A percentile compares a stretch with the other conserved stretches of the same genome.
Evolutionary conservation across 805 yeast genomes (phyloP).

Genomic region (Hanseniaspora hatyaiensis): DNA sequence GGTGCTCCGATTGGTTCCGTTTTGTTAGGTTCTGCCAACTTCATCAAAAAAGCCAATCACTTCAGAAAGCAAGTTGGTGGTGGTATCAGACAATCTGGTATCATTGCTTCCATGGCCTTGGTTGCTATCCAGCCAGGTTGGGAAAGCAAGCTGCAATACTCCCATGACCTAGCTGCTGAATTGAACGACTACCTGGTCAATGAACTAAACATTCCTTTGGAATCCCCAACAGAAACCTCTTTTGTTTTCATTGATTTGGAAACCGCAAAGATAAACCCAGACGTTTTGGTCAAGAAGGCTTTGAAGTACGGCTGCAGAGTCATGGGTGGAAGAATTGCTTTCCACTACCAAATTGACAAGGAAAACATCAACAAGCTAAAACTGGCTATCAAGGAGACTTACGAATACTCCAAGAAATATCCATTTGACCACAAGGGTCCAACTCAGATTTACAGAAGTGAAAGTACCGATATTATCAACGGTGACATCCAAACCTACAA

Average conservation of each 20-base stretch:
- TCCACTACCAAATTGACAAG: conserved; percentile 57
- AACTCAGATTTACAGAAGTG: conserved; percentile 36
- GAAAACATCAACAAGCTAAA: conserved; percentile 49
- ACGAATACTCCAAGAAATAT: conserved; percentile 39
- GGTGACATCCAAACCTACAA: conserved; percentile 29
- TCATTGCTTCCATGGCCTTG: conserved; percentile 70
- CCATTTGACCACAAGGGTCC: conserved; percentile 44
- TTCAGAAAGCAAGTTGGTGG: conserved; percentile 89
- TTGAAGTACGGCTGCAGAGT: conserved; percentile 48
- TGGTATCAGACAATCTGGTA: conserved; percentile 81
- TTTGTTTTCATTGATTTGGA: conserved; percentile 64
- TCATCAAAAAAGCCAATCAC: conserved; percentile 64
- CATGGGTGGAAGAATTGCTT: conserved; percentile 66
- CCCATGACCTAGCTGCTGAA: conserved; percentile 42
- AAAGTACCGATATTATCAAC: conserved; percentile 28
- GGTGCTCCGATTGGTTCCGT: conserved; percentile 93
- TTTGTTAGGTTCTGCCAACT: conserved; percentile 52
- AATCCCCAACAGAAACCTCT: conserved; percentile 71
- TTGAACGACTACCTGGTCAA: conserved; percentile 41
- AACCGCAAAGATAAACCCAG: conserved; percentile 45
- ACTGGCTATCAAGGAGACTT: conserved; percentile 45
- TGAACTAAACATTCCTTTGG: conserved; percentile 44
- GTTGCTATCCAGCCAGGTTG: conserved; percentile 66
- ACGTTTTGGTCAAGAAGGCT: conserved; percentile 42
- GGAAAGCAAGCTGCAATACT: conserved; percentile 36